phyloP scores from a whole-genome alignment of 2,329 filamentous ascomycete species.

The Stagonosporopsis chrysanthemi region DNA sequence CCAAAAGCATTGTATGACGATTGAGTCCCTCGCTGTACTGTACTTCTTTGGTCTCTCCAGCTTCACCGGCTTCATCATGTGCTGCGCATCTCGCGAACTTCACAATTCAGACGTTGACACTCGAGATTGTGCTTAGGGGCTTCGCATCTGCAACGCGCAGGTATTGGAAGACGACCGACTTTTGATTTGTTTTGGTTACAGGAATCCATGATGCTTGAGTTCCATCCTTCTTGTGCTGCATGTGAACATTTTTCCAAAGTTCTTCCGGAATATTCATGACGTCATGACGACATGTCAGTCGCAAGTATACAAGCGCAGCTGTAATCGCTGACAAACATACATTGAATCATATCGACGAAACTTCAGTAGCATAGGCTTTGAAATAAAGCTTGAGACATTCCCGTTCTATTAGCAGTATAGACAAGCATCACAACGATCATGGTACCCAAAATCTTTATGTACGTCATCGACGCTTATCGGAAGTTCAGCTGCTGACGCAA shows the following conservation, averaged over 20 bases:
- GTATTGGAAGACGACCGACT: too few relatives aligned
- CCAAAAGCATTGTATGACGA: not conserved
- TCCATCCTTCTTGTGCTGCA: not conserved
- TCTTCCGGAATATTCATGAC: conserved; percentile 2
- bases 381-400: not conserved
- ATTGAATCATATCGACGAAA: not conserved
- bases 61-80: not conserved
- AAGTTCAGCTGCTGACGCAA: not conserved
- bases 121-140: too few relatives aligned
- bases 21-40: too few relatives aligned
- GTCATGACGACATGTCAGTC: conserved; percentile 3
- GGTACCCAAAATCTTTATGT: conserved; percentile 38
- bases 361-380: not conserved
- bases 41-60: not conserved
- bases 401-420: not conserved
- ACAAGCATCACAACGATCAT: conserved; percentile 8
- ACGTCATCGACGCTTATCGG: not conserved
- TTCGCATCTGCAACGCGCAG: too few relatives aligned
- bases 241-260: conserved; percentile 7
- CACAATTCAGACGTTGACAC: too few relatives aligned
- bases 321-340: conserved; percentile 5
- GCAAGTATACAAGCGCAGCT: conserved; percentile 1
- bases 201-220: too few relatives aligned
- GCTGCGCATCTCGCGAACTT: not conserved
- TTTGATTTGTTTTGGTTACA: too few relatives aligned